Conservation (phyloP, 371 early-diverging fungal species). For the Mucor ambiguus region DNA sequence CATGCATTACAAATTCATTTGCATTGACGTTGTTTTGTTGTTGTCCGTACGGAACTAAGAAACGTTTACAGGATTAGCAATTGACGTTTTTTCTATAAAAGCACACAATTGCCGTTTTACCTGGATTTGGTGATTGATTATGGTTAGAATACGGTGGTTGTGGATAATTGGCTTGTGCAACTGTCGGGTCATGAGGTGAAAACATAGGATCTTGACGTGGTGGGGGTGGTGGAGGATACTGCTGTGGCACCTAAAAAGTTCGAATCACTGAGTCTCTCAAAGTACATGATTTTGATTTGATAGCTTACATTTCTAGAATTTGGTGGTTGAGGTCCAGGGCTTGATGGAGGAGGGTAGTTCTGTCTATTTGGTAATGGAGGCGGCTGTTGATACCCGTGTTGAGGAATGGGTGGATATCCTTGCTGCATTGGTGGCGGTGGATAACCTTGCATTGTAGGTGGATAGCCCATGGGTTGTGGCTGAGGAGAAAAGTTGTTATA, state of each 20-base stretch:
- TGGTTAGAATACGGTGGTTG: constrained; percentile 29
- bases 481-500: constrained; percentile 4
- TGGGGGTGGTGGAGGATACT: constrained; percentile 7
- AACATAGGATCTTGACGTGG: constrained; percentile 27
- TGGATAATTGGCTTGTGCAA: constrained; percentile 34
- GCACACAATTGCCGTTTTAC: constrained; percentile 2
- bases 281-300: neutral
- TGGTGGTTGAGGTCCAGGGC: neutral
- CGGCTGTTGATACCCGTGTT: neutral
- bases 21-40: constrained; percentile 11
- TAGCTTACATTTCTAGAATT: constrained; percentile 2
- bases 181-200: constrained; percentile 23
- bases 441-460: neutral
- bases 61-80: neutral
- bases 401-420: constrained; percentile 5
- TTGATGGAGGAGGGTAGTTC: constrained; percentile 1
- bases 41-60: constrained; percentile 25
- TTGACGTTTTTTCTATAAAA: neutral
- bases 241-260: neutral
- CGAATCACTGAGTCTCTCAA: neutral
- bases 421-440: constrained; percentile 3
- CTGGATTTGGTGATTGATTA: constrained; percentile 23
- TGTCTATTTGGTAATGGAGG: constrained; percentile 5
- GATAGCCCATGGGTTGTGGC: neutral
- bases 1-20: constrained; percentile 34